phyloP scores from a whole-genome alignment of 441 rosid genomes.

The Populus hybrid region DNA sequence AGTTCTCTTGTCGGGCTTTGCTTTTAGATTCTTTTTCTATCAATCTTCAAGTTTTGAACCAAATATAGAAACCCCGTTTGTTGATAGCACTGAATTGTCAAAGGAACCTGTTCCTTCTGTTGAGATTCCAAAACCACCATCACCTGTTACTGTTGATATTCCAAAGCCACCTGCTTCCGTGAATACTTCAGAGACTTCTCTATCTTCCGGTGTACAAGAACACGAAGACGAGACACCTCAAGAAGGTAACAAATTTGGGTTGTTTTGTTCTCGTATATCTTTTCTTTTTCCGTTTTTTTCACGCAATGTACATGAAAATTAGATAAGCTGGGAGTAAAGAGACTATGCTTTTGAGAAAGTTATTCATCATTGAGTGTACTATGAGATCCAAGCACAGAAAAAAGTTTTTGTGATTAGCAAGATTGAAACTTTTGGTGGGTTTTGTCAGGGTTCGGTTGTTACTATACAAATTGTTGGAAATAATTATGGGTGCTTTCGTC shows the following conservation, averaged over 20 bases:
- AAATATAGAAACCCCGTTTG: conserved; percentile 34
- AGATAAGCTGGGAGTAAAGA: background rate
- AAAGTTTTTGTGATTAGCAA: conserved; percentile 13
- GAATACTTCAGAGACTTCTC: conserved; percentile 13
- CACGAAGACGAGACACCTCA: conserved; percentile 50
- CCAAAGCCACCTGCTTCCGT: conserved; percentile 19
- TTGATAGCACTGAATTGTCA: conserved; percentile 24
- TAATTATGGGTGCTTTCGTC: conserved; percentile 5
- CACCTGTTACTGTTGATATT: conserved; percentile 19
- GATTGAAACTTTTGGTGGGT: conserved; percentile 11
- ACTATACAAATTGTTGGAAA: background rate
- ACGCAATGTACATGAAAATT: background rate
- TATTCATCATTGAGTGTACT: background rate
- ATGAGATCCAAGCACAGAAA: conserved; percentile 13
- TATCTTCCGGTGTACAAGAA: conserved; percentile 29
- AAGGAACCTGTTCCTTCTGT: conserved; percentile 20
- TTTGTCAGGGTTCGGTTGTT: conserved; percentile 16
- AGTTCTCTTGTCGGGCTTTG: conserved; percentile 49
- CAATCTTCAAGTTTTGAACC: conserved; percentile 46
- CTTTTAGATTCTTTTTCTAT: conserved; percentile 50
- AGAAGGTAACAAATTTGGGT: conserved; percentile 38
- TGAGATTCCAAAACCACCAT: conserved; percentile 24
- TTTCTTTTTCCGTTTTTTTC: background rate
- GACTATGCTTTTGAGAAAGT: background rate
- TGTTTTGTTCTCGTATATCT: conserved; percentile 5